Evolutionary conservation across 2,329 filamentous ascomycete genomes (phyloP), one percentile per base, ranked within the genome.

Genomic region (Furcasterigmium sp.): DNA sequence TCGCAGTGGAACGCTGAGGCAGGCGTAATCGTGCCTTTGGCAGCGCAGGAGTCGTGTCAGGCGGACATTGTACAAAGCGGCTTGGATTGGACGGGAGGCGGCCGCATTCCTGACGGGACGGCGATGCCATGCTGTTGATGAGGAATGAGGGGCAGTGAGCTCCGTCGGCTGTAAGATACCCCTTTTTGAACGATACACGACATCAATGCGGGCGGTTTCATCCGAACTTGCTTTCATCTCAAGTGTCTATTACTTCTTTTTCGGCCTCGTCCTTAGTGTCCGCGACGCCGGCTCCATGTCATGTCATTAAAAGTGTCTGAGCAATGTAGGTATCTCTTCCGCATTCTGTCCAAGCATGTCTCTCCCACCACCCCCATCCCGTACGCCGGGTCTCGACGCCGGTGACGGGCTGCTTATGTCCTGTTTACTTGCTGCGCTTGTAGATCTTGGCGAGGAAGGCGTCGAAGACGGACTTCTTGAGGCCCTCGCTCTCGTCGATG

Each of bases 371-470:
- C n/a, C n/a, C n/a, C n/a, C n/a, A n/a, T n/a, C n/a, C n/a, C n/a
- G n/a, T n/a, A n/a, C n/a, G n/a, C n/a, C n/a, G n/a, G n/a, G n/a
- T n/a, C n/a, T n/a, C n/a, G n/a, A n/a, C n/a, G n/a, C n/a, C n/a
- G n/a, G n/a, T 11, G 23, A 7, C 23, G 23, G 7, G 7, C 23
- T 26, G 23, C 23, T 26, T 7, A 26, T 26, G 23, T 7, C 15
- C 14, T 36, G 8, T 51, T 65, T 87, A 97, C 72, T 95, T 97
- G 78, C 81, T 93, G 61, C 93, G 80, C 82, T 95, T 95, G 80
- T 97, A 97, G 62, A 98, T 97, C 80, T 98, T 98, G 66, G 76
- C 75, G 52, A 98, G 73, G 76, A 97, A 98, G 36, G 80, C 78
- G 56, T 95, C 85, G 54, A 97, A 95, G 32, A 97, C 80, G 46